These are phyloP conservation scores for Lichtheimia hyalospora DNA, from an alignment of 371 early-diverging fungal genomes.

Conservation along the genomic window DNA sequence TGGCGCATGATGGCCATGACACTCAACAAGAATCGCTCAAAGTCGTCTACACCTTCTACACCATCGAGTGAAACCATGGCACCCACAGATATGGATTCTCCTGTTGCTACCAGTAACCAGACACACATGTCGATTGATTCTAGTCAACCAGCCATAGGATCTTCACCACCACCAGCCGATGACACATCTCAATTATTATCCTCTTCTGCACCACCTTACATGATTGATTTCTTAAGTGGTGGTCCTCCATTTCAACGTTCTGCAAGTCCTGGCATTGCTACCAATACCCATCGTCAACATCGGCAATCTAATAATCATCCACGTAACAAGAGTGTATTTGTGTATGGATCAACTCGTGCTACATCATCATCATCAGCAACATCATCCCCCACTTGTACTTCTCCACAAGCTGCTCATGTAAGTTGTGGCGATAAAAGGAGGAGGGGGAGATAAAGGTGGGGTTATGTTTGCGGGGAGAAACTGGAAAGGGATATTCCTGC, in stretches of 20 bases:
- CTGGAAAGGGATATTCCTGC: too few species aligned
- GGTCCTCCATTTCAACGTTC: slow-evolving; percentile 17
- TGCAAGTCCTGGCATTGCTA: slow-evolving; percentile 3
- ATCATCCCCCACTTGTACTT: background rate
- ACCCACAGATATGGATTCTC: too few species aligned
- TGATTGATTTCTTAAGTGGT: slow-evolving; percentile 25
- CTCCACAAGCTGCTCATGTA: background rate
- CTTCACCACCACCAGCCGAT: slow-evolving; percentile 33
- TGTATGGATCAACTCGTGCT: slow-evolving; percentile 24
- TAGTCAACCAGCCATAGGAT: background rate
- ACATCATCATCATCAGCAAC: slow-evolving; percentile 9
- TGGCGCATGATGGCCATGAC: slow-evolving; percentile 73
- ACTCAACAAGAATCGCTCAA: slow-evolving; percentile 31
- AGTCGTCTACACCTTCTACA: slow-evolving; percentile 11
- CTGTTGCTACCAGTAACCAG: background rate
- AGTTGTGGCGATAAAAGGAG: too few species aligned
- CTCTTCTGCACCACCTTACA: slow-evolving; percentile 37
- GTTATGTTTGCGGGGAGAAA: too few species aligned
- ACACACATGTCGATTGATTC: background rate
- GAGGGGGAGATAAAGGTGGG: too few species aligned
- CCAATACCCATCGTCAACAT: slow-evolving; percentile 7
- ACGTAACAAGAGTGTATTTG: slow-evolving; percentile 22
- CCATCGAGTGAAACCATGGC: slow-evolving; percentile 7
- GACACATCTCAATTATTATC: slow-evolving; percentile 32
- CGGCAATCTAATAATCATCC: slow-evolving; percentile 6